phyloP scores from a whole-genome alignment of 2,329 filamentous ascomycete species.

The Ustulina deusta region DNA sequence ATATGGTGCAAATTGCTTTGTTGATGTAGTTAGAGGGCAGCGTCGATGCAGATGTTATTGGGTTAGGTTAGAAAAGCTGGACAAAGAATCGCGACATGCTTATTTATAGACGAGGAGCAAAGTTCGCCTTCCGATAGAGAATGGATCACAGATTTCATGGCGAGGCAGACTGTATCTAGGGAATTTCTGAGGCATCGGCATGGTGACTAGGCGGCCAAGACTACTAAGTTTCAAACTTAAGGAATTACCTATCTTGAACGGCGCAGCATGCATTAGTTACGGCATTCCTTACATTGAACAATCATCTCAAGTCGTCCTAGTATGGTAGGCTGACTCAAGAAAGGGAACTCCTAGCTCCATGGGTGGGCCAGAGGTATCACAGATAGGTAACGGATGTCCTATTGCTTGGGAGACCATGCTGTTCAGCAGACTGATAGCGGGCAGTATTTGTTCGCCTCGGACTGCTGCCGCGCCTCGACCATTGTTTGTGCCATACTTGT shows the following conservation, averaged over 20 bases:
- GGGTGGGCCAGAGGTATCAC: too few species aligned
- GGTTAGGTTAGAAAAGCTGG: background rate
- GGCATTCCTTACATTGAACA: background rate
- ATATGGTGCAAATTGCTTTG: too few species aligned
- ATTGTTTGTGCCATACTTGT: background rate
- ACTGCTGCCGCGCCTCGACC: background rate
- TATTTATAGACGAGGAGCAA: slow-evolving; percentile 5
- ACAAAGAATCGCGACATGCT: background rate
- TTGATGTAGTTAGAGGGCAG: background rate
- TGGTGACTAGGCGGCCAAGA: background rate
- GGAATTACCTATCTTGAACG: background rate
- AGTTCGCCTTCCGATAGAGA: background rate
- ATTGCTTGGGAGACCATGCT: background rate
- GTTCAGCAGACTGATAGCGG: background rate
- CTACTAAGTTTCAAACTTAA: background rate
- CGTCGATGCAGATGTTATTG: background rate
- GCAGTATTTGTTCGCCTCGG: background rate
- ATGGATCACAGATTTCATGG: background rate
- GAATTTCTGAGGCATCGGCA: background rate
- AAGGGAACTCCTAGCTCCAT: background rate
- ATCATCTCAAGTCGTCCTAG: background rate
- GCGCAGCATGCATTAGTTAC: background rate
- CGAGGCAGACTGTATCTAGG: slow-evolving; percentile 8
- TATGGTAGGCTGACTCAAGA: background rate
- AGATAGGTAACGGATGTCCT: too few species aligned